phyloP scores from a whole-genome alignment of 2,329 filamentous ascomycete genomes.

The Hypoxylon sp. region DNA sequence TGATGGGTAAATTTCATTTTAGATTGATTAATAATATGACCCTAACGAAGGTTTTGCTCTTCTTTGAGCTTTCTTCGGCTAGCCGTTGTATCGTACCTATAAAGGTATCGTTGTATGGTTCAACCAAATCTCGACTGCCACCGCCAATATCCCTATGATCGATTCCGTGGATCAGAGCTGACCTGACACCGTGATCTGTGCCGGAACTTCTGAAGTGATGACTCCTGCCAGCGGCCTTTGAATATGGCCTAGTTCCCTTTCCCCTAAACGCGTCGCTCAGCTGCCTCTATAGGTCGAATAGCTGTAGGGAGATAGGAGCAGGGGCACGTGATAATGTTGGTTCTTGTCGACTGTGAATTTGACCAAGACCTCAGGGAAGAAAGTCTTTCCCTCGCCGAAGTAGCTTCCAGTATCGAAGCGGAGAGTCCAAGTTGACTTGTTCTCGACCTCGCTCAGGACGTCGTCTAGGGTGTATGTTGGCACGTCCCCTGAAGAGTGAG shows the following conservation, averaged over 20 bases:
- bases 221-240: background rate
- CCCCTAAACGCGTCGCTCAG: constrained; percentile 54
- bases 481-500: constrained; percentile 65
- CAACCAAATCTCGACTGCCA: constrained; percentile 1
- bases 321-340: constrained; percentile 83
- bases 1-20: constrained; percentile 5
- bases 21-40: constrained; percentile 4
- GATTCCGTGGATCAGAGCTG: constrained; percentile 6
- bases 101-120: constrained; percentile 1
- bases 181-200: background rate
- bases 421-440: constrained; percentile 73
- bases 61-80: background rate
- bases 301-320: constrained; percentile 81
- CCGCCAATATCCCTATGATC: constrained; percentile 13
- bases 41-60: constrained; percentile 26
- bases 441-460: constrained; percentile 60
- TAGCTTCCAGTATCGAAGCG: constrained; percentile 79
- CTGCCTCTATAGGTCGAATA: constrained; percentile 87
- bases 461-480: constrained; percentile 70
- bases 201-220: background rate
- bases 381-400: constrained; percentile 73
- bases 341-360: constrained; percentile 65
- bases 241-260: background rate
- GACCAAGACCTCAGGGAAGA: constrained; percentile 71
- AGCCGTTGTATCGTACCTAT: constrained; percentile 4